Conservation (phyloP, 441 rosid species). For the Aleurites moluccanus region DNA sequence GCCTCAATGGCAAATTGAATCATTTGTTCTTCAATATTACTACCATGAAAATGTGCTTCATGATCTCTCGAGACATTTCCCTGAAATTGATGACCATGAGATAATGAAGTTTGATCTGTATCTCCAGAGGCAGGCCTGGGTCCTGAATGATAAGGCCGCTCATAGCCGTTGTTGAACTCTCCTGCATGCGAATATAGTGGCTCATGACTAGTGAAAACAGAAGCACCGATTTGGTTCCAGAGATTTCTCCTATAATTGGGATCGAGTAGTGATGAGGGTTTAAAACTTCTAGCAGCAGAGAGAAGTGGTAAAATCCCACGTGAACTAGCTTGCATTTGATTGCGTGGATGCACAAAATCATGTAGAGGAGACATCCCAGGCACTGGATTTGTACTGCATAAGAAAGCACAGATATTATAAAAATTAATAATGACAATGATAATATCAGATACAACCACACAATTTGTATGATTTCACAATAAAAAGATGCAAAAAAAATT, state of each 20-base stretch:
- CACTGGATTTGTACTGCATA: slow-evolving; percentile 40
- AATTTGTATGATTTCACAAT: background rate
- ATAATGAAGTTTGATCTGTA: slow-evolving; percentile 33
- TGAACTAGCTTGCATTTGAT: slow-evolving; percentile 34
- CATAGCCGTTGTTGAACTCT: slow-evolving; percentile 36
- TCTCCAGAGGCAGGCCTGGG: slow-evolving; percentile 31
- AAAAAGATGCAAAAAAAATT: background rate
- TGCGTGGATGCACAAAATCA: slow-evolving; percentile 33
- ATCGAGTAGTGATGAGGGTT: slow-evolving; percentile 70
- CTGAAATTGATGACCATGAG: slow-evolving; percentile 34
- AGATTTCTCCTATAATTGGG: slow-evolving; percentile 67
- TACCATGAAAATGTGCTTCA: slow-evolving; percentile 27
- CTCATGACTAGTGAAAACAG: slow-evolving; percentile 34
- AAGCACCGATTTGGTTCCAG: slow-evolving; percentile 49
- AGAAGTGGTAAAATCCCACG: slow-evolving; percentile 56
- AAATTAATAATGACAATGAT: background rate
- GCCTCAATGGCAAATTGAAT: slow-evolving; percentile 75
- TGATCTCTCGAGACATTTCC: slow-evolving; percentile 34
- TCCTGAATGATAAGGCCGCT: slow-evolving; percentile 41
- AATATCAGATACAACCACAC: background rate
- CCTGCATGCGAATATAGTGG: slow-evolving; percentile 34
- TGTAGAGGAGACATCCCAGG: slow-evolving; percentile 35
- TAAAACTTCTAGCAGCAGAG: slow-evolving; percentile 66
- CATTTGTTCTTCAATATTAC: slow-evolving; percentile 68
- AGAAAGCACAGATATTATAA: background rate